Evolutionary conservation across 257 asterid genomes (phyloP).

Genomic region (Solanum chilense): DNA sequence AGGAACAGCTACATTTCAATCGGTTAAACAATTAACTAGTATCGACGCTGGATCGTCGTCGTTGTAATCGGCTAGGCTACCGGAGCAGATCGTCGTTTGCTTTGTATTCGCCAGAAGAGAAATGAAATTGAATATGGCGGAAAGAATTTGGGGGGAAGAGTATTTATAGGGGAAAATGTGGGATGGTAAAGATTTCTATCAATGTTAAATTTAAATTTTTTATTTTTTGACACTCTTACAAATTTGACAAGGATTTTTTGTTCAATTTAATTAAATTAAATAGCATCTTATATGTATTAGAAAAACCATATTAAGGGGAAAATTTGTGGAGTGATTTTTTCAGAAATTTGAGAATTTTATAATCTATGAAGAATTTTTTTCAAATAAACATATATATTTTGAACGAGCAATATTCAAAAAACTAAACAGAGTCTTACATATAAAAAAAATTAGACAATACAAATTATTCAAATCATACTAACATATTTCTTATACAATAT

Average conservation of each 20-base stretch:
- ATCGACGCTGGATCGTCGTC: conserved; percentile 51
- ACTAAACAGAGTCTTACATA: no score
- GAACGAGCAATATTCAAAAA: neutral
- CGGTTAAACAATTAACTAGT: conserved; percentile 30
- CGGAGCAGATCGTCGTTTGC: neutral
- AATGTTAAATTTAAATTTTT: conserved; percentile 10
- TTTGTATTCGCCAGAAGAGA: neutral
- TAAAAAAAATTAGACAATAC: no score
- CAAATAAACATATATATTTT: neutral
- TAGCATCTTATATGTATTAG: no score
- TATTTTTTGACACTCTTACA: no score
- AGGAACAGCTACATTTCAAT: conserved; percentile 66
- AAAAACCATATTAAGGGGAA: neutral
- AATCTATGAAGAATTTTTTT: neutral
- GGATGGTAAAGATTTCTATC: conserved; percentile 16
- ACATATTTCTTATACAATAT: no score
- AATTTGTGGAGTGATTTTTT: neutral
- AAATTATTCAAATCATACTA: no score
- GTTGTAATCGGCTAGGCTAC: conserved; percentile 41
- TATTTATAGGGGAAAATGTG: neutral
- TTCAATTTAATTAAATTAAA: no score
- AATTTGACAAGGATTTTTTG: no score
- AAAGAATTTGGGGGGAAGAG: neutral
- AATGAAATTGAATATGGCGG: neutral
- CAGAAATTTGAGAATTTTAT: neutral